Conservation (phyloP, 805 yeast genomes). For the Metahyphopichia silvanorum region DNA sequence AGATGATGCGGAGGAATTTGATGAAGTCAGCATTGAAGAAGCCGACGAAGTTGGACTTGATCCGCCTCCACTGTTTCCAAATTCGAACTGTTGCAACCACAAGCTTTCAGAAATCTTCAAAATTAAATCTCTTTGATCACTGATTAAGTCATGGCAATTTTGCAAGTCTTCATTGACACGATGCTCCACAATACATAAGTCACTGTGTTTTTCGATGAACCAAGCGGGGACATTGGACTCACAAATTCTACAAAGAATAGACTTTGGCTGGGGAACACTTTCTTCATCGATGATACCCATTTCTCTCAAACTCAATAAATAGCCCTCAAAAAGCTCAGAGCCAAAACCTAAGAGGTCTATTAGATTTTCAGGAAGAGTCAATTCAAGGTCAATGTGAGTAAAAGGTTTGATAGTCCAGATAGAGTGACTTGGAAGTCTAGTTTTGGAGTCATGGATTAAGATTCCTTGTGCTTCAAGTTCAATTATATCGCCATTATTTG, state of each 20-base stretch:
- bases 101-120: constrained; percentile 41
- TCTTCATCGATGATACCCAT: constrained; percentile 60
- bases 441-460: constrained; percentile 59
- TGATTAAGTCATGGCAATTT: constrained; percentile 66
- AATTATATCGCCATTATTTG: constrained; percentile 57
- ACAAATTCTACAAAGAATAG: constrained; percentile 86
- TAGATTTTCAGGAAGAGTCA: constrained; percentile 67
- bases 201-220: constrained; percentile 94
- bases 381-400: constrained; percentile 56
- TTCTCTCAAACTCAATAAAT: constrained; percentile 61
- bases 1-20: constrained; percentile 11
- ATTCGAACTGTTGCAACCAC: constrained; percentile 11
- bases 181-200: constrained; percentile 83
- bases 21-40: constrained; percentile 9
- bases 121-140: constrained; percentile 64
- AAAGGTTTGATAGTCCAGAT: constrained; percentile 93
- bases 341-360: constrained; percentile 87
- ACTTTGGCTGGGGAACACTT: constrained; percentile 73
- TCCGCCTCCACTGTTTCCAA: constrained; percentile 5
- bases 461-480: constrained; percentile 95
- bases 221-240: constrained; percentile 90
- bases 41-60: constrained; percentile 11
- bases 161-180: constrained; percentile 75
- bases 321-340: constrained; percentile 75
- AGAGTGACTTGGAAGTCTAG: constrained; percentile 67